A percentile compares a stretch with the other conserved stretches of the same genome.
These are phyloP conservation scores for Schoenoplectus triqueter DNA, from an alignment of 202 grass and related monocot species.

Conservation along the genomic window DNA sequence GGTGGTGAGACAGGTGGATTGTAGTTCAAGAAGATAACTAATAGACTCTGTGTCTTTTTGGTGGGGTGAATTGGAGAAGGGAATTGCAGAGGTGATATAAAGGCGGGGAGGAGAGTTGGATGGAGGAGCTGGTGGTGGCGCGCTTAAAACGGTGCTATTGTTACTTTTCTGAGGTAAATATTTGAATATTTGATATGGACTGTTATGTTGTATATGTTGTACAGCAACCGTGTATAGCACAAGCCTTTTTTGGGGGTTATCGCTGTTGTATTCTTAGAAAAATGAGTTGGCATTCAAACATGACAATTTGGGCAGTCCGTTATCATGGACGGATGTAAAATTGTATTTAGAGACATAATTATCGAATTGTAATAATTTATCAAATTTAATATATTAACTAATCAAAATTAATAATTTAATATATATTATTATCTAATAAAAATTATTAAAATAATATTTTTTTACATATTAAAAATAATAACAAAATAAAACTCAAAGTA, in stretches of 20 bases:
- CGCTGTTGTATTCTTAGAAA: constrained; percentile 8
- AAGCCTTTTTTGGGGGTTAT: background rate
- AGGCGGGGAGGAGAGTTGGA: constrained; percentile 4
- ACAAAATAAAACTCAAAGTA: too few relatives aligned
- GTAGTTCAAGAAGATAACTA: background rate
- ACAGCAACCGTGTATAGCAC: background rate
- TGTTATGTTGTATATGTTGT: constrained; percentile 14
- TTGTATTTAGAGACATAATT: too few relatives aligned
- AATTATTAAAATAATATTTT: too few relatives aligned
- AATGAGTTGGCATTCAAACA: constrained; percentile 10
- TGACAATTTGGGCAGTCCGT: background rate
- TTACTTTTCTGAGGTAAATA: constrained; percentile 3
- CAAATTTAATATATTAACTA: too few relatives aligned
- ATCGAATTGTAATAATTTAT: too few relatives aligned
- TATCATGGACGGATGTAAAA: too few relatives aligned
- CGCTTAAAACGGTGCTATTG: constrained; percentile 25
- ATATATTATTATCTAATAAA: too few relatives aligned
- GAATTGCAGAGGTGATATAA: constrained; percentile 38
- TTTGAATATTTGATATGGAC: constrained; percentile 19
- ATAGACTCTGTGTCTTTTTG: constrained; percentile 27
- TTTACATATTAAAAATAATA: too few relatives aligned
- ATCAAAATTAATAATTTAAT: too few relatives aligned
- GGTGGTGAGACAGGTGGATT: background rate
- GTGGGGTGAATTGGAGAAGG: constrained; percentile 48
- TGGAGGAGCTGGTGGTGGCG: background rate